phyloP scores from a whole-genome alignment of 768 basidiomycete genomes.

The Strobilomyces dryophilus region DNA sequence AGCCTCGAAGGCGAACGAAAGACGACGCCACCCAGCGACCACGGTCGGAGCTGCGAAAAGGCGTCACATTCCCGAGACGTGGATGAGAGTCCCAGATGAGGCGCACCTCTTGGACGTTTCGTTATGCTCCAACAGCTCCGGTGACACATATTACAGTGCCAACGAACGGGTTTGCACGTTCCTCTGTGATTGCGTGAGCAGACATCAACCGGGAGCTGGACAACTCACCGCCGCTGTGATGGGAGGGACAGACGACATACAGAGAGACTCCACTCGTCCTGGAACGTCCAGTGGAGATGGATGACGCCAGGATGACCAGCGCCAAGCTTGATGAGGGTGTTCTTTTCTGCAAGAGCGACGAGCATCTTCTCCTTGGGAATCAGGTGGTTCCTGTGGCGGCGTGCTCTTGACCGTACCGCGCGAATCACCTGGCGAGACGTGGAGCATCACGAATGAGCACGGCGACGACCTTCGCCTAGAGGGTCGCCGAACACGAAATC shows the following conservation, averaged over 20 bases:
- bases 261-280: conserved; percentile 80
- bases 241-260: conserved; percentile 42
- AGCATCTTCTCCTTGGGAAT: conserved; percentile 72
- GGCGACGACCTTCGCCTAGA: conserved; percentile 58
- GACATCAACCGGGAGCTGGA: background rate
- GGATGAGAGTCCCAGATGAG: background rate
- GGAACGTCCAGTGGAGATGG: conserved; percentile 78
- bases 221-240: conserved; percentile 40
- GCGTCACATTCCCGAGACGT: background rate
- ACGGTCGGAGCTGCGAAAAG: conserved; percentile 73
- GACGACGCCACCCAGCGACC: conserved; percentile 92
- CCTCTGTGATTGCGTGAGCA: conserved; percentile 29
- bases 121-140: conserved; percentile 72
- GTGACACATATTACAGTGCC: conserved; percentile 90
- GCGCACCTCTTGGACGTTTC: conserved; percentile 74
- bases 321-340: conserved; percentile 63
- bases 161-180: conserved; percentile 72
- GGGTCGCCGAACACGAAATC: conserved; percentile 72
- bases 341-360: conserved; percentile 78
- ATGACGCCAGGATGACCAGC: conserved; percentile 79
- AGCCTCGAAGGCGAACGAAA: conserved; percentile 87
- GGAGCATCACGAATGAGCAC: conserved; percentile 9
- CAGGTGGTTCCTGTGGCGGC: conserved; percentile 80
- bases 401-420: conserved; percentile 58
- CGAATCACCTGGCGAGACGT: conserved; percentile 47